Evolutionary conservation across 2,329 filamentous ascomycete genomes (phyloP).

Genomic region (Aureobasidium sp.): DNA sequence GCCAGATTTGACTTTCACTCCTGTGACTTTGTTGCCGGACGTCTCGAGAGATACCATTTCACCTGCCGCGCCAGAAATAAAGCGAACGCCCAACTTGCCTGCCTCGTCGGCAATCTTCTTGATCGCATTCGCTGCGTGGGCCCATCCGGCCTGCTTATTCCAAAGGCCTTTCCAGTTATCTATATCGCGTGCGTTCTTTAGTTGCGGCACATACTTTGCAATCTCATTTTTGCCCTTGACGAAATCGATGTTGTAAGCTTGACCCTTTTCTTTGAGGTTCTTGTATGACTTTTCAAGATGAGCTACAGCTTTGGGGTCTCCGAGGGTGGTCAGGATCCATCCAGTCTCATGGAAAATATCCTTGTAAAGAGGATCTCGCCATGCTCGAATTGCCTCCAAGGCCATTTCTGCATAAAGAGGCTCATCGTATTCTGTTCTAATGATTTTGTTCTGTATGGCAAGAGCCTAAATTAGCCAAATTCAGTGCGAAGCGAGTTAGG

Average conservation of each 20-base stretch:
- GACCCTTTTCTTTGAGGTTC: constrained; percentile 40
- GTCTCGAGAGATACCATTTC: constrained; percentile 35
- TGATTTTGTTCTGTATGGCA: constrained; percentile 19
- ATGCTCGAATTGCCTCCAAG: constrained; percentile 19
- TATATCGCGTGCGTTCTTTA: constrained; percentile 44
- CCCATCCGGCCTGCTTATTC: constrained; percentile 45
- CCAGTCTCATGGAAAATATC: constrained; percentile 40
- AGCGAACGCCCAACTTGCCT: constrained; percentile 40
- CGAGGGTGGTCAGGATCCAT: constrained; percentile 23
- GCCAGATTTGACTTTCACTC: constrained; percentile 40
- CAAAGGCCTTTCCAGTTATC: constrained; percentile 46
- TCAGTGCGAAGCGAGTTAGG: too few relatives aligned
- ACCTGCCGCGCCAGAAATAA: constrained; percentile 39
- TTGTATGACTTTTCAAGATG: constrained; percentile 18
- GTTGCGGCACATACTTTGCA: constrained; percentile 25
- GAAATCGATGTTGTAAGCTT: constrained; percentile 28
- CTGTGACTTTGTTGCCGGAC: constrained; percentile 33
- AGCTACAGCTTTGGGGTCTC: constrained; percentile 17
- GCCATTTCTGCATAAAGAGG: constrained; percentile 20
- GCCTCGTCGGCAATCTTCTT: constrained; percentile 41
- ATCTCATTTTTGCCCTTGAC: constrained; percentile 28
- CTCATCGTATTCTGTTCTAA: constrained; percentile 21
- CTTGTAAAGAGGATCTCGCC: constrained; percentile 18
- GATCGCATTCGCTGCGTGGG: constrained; percentile 46
- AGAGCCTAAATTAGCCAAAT: too few relatives aligned